A percentile compares a stretch with the other conserved stretches of the same genome.
Conservation (phyloP, 108 stramenopile genomes). For the Nitzschia putrida region DNA sequence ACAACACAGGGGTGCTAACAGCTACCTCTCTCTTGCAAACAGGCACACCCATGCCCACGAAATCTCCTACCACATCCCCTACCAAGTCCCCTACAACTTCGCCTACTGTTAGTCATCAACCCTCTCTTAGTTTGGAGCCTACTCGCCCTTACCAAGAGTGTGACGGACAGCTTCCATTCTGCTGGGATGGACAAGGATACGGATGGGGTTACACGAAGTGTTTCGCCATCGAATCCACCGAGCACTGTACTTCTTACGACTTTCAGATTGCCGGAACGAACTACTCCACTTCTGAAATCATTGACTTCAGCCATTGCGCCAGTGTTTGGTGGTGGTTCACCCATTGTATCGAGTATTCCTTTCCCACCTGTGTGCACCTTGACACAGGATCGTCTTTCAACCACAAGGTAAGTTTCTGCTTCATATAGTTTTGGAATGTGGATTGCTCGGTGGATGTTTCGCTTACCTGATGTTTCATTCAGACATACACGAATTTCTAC, state of each 20-base stretch:
- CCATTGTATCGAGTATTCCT: background rate
- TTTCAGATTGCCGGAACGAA: conserved; percentile 10
- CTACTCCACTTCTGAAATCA: background rate
- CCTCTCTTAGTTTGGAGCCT: conserved; percentile 2
- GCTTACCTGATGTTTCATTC: background rate
- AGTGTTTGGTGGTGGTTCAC: conserved; percentile 12
- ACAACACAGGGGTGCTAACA: too few species aligned
- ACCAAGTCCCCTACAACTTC: background rate
- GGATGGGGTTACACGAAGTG: conserved; percentile 10
- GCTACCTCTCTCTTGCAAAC: background rate
- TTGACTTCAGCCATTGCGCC: conserved; percentile 2
- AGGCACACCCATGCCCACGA: background rate
- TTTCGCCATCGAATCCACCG: background rate
- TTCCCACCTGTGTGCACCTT: background rate
- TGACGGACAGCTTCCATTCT: conserved; percentile 4
- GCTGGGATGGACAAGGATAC: background rate
- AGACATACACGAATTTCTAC: background rate
- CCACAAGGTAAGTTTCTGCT: background rate
- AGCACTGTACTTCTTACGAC: conserved; percentile 4
- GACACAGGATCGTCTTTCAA: background rate
- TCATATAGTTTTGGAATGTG: too few species aligned
- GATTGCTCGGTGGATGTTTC: background rate
- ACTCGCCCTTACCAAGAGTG: background rate
- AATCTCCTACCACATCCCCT: background rate
- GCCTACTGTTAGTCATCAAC: background rate